Evolutionary conservation across 805 yeast genomes (phyloP), one percentile per base, ranked within the genome.

Genomic region (Candida stauntonica): DNA sequence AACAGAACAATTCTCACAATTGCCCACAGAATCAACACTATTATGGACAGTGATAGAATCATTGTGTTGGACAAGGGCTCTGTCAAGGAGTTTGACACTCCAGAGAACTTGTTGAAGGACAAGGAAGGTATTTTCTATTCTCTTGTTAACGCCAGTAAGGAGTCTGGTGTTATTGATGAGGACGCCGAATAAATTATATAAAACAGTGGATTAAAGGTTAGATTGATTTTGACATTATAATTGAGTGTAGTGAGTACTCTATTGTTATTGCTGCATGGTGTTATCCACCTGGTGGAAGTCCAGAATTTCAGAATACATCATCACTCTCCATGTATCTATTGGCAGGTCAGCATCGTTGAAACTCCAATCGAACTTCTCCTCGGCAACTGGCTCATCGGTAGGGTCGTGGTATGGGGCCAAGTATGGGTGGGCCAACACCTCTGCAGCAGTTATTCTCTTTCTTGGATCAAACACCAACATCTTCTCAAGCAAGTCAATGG

Each of bases 281-380:
- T 51, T 55, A 26, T 55, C 60, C 24, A 85, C 86, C 61, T 88
- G 95, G 63, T 91, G 98, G 75, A 88, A 91, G 61, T 91, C 97
- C 50, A 93, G 70, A 46, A 91, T 93, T 65, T 91, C 99, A 37
- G 95, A 83, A 66, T 93, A 93, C 96, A 93, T 91, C 98, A 93
- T 91, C 15, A 88, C 95, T 67, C 95, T 80, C 99, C 99, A 91
- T 12, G 96, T 87, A 57, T 93, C 98, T 14, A 93, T 93, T 3
- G 98, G 97, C 53, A 91, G 72, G 63, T 91, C 99, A 0, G 96
- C 98, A 52, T 94, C 98, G 61, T 93, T 91, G 63, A 91, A 91
- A 55, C 93, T 81, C 99, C 99, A 93, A 64, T 93, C 99, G 55
- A 93, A 93, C 60, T 83, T 84, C 50, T 83, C 86, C 34, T 80